Conservation (phyloP, 1,284 basidiomycete species). For the Microstroma glucosiphilum region DNA sequence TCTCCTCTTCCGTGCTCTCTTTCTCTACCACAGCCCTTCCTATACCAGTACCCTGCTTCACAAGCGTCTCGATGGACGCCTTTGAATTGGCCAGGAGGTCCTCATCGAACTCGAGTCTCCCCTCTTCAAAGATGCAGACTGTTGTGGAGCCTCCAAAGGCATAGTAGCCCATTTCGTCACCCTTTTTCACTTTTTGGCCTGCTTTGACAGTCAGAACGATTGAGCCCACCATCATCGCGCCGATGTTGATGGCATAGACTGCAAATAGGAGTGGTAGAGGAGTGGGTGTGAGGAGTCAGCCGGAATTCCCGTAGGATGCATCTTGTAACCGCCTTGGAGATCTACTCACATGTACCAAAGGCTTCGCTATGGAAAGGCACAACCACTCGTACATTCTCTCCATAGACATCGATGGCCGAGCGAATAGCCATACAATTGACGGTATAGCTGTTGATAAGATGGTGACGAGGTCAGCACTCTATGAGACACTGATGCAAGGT, state of each 20-base stretch:
- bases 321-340: too few species aligned
- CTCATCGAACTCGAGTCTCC: slow-evolving; percentile 76
- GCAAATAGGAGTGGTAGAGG: not conserved
- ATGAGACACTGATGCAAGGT: too few species aligned
- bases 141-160: slow-evolving; percentile 49
- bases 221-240: slow-evolving; percentile 58
- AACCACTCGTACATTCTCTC: slow-evolving; percentile 68
- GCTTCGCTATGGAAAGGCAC: slow-evolving; percentile 49
- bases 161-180: slow-evolving; percentile 72
- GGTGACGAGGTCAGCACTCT: too few species aligned
- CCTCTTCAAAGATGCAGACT: slow-evolving; percentile 60
- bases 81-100: slow-evolving; percentile 71
- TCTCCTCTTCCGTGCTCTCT: not conserved
- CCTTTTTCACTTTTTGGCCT: slow-evolving; percentile 70
- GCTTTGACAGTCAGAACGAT: slow-evolving; percentile 79
- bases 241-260: slow-evolving; percentile 43
- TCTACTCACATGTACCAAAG: slow-evolving; percentile 16
- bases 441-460: slow-evolving; percentile 15
- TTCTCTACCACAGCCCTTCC: slow-evolving; percentile 16
- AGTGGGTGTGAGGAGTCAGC: too few species aligned
- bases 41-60: slow-evolving; percentile 57
- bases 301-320: too few species aligned
- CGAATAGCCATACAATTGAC: slow-evolving; percentile 73
- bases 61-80: slow-evolving; percentile 64
- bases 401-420: slow-evolving; percentile 78